Percentiles rank a stretch among this genome's conserved stretches.
Evolutionary conservation across 139 green algal genomes (phyloP).

Genomic region (Tetraselmis striata): DNA sequence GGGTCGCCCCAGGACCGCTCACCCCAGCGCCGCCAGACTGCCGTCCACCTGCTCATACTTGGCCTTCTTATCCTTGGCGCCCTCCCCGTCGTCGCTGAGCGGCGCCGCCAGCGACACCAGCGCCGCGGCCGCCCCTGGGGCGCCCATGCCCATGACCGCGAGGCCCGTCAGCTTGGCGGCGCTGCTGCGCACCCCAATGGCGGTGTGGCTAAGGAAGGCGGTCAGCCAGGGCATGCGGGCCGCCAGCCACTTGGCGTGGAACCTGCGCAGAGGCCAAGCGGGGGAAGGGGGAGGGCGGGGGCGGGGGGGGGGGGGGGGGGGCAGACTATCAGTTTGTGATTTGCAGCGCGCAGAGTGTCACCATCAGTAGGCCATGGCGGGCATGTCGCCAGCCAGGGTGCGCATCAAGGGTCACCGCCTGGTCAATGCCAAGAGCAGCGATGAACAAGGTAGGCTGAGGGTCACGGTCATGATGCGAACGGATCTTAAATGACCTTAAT

Average conservation of each 20-base stretch:
- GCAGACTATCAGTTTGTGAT: no score
- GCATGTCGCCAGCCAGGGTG: no score
- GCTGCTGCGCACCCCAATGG: conserved; percentile 29
- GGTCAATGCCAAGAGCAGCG: no score
- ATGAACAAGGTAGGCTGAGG: no score
- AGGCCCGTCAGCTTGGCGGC: conserved; percentile 58
- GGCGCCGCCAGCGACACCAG: conserved; percentile 21
- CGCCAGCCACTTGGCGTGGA: background rate
- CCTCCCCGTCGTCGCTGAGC: background rate
- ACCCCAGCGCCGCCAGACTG: conserved; percentile 27
- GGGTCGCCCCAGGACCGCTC: no score
- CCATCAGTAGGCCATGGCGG: no score
- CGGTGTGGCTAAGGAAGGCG: conserved; percentile 43
- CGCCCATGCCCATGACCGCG: conserved; percentile 10
- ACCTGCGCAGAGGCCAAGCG: background rate
- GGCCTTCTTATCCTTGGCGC: conserved; percentile 11
- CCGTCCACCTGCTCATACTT: conserved; percentile 40
- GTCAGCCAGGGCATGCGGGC: conserved; percentile 42
- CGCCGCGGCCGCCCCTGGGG: background rate
- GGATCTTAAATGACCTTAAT: no score
- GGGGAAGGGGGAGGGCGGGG: background rate
- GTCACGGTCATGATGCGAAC: no score
- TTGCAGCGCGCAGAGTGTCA: no score
- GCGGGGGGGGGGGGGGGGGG: background rate
- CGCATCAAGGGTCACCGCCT: no score